Conservation (phyloP, 208 protist genomes). For the Naegleria fowleri region DNA sequence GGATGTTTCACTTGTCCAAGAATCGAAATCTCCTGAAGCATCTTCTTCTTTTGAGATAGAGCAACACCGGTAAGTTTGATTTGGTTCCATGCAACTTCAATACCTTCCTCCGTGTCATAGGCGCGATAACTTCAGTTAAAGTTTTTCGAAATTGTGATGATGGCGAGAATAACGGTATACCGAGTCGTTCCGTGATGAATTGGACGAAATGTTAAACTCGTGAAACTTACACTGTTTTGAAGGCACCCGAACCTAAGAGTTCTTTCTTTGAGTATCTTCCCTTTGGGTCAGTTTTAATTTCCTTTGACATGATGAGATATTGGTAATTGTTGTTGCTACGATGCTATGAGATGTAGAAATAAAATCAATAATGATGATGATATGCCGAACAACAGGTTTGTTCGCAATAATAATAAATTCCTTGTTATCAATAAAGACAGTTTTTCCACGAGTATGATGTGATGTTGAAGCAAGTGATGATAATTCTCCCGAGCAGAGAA, state of each 20-base stretch:
- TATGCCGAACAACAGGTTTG: too few species aligned
- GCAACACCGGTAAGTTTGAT: constrained; percentile 30
- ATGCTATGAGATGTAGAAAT: too few species aligned
- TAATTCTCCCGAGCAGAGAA: too few species aligned
- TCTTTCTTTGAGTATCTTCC: constrained; percentile 16
- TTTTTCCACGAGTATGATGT: too few species aligned
- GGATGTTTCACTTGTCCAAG: constrained; percentile 57
- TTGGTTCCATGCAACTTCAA: constrained; percentile 79
- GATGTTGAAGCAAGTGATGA: too few species aligned
- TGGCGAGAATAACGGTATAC: too few species aligned
- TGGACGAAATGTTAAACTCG: neutral
- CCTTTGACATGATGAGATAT: neutral
- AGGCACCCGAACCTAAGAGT: neutral
- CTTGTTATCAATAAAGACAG: too few species aligned
- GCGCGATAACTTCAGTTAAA: constrained; percentile 48
- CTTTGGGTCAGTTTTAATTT: neutral
- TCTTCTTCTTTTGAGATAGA: constrained; percentile 21
- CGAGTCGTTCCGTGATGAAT: neutral
- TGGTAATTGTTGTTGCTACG: neutral
- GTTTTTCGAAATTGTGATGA: too few species aligned
- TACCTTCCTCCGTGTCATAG: constrained; percentile 60
- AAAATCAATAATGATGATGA: too few species aligned
- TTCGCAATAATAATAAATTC: too few species aligned
- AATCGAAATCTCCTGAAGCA: constrained; percentile 57
- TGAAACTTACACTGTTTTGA: constrained; percentile 19